Base-by-base conservation (phyloP, 768 basidiomycete genomes). In the Cubamyces sp. region DNA sequence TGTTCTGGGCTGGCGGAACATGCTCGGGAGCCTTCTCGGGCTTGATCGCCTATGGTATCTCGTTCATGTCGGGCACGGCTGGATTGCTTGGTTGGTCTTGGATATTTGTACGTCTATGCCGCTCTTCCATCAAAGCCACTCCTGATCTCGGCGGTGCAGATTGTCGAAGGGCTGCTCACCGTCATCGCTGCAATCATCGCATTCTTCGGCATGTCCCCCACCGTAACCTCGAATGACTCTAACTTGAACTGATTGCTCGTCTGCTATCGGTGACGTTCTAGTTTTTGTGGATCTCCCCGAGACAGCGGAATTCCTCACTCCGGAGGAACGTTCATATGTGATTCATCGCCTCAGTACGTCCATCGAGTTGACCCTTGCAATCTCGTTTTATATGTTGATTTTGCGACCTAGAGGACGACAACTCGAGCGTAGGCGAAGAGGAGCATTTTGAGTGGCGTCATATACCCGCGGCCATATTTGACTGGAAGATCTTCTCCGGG, bases 401-500 rank as follows among this genome's bases (percentile, higher is more conserved):
- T 6, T 16, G 28, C 4, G 28, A 28, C 52, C 4, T 34, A 85
- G 84, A 83, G 68, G 84, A 79, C 55, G 79, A 82, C 65, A 82
- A 82, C 54, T 81, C 81, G 0, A 81, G 78, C 26, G 81, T 82
- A 0, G 79, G 82, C 4, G 87, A 86, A 70, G 86, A 85, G 57
- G 87, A 90, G 56, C 76, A 78, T 45, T 85, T 87, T 65, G 77
- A 80, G 23, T 61, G 76, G 62, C 73, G 81, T 3, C 84, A 88
- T 69, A 63, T 90, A 21, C 74, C 76, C 70, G 77, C 80, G n/a
- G 84, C 84, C 0, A 65, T 87, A 23, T 54, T 66, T 0, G 88
- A 90, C 69, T 90, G 89, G 88, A 87, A 90, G 76, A 77, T 84
- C 48, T 86, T 82, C 79, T 45, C 83, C 14, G 83, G 84, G 61